phyloP scores from a whole-genome alignment of 352 stramenopile genomes.

The Thalassiosira exigua region DNA sequence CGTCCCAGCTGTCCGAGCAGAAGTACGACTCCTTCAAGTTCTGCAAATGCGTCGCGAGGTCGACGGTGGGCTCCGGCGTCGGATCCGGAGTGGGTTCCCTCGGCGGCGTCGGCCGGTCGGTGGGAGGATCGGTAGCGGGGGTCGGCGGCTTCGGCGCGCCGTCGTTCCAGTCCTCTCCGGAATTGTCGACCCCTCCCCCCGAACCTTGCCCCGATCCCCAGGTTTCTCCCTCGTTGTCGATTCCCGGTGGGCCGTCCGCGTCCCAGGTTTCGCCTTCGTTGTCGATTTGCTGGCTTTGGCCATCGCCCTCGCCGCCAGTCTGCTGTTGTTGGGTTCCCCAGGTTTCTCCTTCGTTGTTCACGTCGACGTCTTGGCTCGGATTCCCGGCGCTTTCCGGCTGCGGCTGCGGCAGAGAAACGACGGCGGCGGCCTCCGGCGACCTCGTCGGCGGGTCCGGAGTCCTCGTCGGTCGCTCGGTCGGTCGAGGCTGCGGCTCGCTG shows the following conservation, averaged over 20 bases:
- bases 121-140: conserved; percentile 30
- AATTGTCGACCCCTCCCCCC: conserved; percentile 20
- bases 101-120: conserved; percentile 31
- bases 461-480: conserved; percentile 20
- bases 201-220: conserved; percentile 11
- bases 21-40: conserved; percentile 55
- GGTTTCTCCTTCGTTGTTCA: conserved; percentile 24
- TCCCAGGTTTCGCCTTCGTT: conserved; percentile 39
- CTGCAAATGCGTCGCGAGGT: conserved; percentile 53
- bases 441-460: conserved; percentile 1
- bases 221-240: conserved; percentile 33
- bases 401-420: neutral
- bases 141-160: too few species aligned
- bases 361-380: conserved; percentile 3
- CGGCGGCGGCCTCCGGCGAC: neutral
- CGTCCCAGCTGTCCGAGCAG: conserved; percentile 51
- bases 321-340: neutral
- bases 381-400: conserved; percentile 14
- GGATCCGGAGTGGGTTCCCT: conserved; percentile 37
- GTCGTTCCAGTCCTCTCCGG: conserved; percentile 17
- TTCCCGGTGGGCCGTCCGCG: neutral
- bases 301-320: neutral
- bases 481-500: conserved; percentile 24
- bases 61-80: conserved; percentile 55
- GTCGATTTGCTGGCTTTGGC: conserved; percentile 19